Evolutionary conservation across 345 rosid genomes (phyloP), one percentile per base, ranked within the genome.

Genomic region (Lumnitzera littorea): DNA sequence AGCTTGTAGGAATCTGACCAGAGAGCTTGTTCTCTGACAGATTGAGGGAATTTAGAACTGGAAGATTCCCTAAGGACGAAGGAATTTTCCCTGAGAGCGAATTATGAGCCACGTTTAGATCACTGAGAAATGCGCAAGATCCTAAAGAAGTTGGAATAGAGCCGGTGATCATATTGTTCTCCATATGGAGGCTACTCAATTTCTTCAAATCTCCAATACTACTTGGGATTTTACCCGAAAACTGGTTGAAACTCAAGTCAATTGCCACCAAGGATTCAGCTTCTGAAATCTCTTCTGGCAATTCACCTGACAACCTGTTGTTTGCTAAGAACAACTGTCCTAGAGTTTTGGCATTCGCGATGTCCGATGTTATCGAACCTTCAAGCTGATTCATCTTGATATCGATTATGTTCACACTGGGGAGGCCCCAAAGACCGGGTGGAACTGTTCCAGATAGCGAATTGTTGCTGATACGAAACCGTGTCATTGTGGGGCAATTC

Each of bases 391-490:
- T 79, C 52, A 27, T 56, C 51, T 72, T 72, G 16, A 76, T 56
- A 56, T 79, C 84, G 17, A 79, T 79, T 46, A 79, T 79, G 56
- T 63, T 58, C 58, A 69, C 62, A 6, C 55, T 29, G 1, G 84
- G 80, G 68, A 79, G 61, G 43, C 84, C 80, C 78, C 84, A 79
- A 13, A 79, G 64, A 48, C 76, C 74, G 0, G 66, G 57, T 16
- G 84, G 84, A 56, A 79, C 76, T 3, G 47, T 41, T 12, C 84
- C 84, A 12, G 78, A 64, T 24, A 79, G 78, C 12, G 51, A 68
- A 56, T 79, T 79, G 51, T 63, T 65, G 63, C 78, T 70, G 17
- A 79, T 74, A 10, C 84, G 66, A 62, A 68, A 68, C 58, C 72
- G 57, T 7, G 53, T 62, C 47, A 68, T 62, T 8, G 72, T 62